Percentiles rank a stretch among this genome's conserved stretches.
Evolutionary conservation across 768 basidiomycete species (phyloP).

Genomic region (Amanita phalloides): DNA sequence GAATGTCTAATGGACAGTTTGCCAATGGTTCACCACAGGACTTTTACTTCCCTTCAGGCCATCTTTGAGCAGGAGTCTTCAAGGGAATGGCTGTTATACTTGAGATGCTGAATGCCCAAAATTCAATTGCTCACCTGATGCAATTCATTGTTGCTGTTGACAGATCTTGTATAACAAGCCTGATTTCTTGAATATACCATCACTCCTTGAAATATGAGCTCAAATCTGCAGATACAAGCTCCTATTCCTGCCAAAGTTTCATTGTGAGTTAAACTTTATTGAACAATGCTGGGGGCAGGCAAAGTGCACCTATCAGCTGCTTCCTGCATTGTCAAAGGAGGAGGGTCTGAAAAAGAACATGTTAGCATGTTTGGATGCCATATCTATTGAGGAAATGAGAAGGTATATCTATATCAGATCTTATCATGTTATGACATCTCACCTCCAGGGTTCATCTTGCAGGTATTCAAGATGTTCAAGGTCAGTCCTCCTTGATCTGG

Average conservation of each 20-base stretch:
- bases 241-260: slow-evolving; percentile 7
- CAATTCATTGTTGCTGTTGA: slow-evolving; percentile 1
- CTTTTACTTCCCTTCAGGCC: no score
- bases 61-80: no score
- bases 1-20: no score
- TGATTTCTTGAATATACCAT: slow-evolving; percentile 2
- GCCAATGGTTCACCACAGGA: no score
- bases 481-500: no score
- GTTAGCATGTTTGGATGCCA: neutral
- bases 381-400: neutral
- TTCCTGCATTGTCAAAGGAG: neutral
- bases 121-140: neutral
- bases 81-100: neutral
- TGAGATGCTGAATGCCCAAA: neutral
- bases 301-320: neutral
- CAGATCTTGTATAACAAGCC: slow-evolving; percentile 4
- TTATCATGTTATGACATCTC: neutral
- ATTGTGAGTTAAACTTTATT: slow-evolving; percentile 8
- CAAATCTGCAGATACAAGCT: slow-evolving; percentile 1
- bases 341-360: slow-evolving; percentile 1
- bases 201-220: slow-evolving; percentile 1
- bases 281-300: slow-evolving; percentile 3
- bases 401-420: neutral
- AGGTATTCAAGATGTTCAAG: neutral
- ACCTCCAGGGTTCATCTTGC: neutral